Conservation (phyloP, 2,329 filamentous ascomycete genomes). For the Xylariomycetidae sp. region DNA sequence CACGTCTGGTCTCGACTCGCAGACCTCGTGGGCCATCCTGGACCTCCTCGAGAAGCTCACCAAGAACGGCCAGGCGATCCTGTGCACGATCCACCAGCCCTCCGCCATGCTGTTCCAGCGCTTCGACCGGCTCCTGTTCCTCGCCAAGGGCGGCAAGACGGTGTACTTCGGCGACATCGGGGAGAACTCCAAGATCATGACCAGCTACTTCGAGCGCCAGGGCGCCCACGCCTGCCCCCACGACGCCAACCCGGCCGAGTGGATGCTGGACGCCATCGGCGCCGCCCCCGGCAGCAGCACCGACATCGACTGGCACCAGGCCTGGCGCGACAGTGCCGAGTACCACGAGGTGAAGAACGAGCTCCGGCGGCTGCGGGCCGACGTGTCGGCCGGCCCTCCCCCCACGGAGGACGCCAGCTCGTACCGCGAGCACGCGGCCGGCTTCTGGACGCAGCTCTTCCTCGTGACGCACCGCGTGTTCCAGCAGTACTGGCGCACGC, state of each 20-base stretch:
- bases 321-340: constrained; percentile 39
- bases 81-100: constrained; percentile 98
- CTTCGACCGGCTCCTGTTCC: constrained; percentile 76
- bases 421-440: constrained; percentile 77
- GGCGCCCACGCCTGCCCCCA: constrained; percentile 60
- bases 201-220: constrained; percentile 71
- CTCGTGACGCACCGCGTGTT: constrained; percentile 72
- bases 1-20: constrained; percentile 87
- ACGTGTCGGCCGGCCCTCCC: constrained; percentile 32
- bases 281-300: constrained; percentile 60
- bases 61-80: constrained; percentile 82
- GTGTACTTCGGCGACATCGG: constrained; percentile 82
- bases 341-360: constrained; percentile 52
- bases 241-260: constrained; percentile 76
- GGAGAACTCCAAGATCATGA: constrained; percentile 62
- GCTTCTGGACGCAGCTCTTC: constrained; percentile 62
- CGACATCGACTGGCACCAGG: constrained; percentile 61
- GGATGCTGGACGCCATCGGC: constrained; percentile 64
- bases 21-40: constrained; percentile 90
- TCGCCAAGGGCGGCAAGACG: constrained; percentile 69
- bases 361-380: constrained; percentile 50
- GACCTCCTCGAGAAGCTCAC: constrained; percentile 85
- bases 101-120: constrained; percentile 91
- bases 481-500: constrained; percentile 88
- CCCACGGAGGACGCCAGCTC: constrained; percentile 32